These are phyloP conservation scores for Odonthalia washingtoniensis DNA, from an alignment of 31 red algal species.

Conservation along the genomic window DNA sequence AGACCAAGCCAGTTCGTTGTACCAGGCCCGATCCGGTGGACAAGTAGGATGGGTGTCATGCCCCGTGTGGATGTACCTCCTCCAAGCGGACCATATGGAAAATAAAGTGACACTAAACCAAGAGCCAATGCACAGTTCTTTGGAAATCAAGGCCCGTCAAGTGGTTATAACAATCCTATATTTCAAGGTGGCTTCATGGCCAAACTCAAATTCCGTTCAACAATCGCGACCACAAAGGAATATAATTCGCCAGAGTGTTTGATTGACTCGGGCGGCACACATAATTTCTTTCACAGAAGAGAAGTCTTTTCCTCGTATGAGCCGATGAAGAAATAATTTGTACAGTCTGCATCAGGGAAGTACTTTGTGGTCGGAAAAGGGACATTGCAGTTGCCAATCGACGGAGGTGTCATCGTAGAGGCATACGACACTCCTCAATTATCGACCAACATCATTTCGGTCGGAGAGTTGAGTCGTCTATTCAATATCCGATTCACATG, in stretches of 20 bases:
- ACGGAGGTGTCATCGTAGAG: background rate
- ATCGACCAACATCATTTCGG: slow-evolving; percentile 39
- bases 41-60: background rate
- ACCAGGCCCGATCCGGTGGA: background rate
- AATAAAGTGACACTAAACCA: background rate
- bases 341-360: slow-evolving; percentile 13
- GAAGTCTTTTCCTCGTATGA: slow-evolving; percentile 31
- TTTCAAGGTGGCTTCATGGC: background rate
- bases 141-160: background rate
- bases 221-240: background rate
- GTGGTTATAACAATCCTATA: too few relatives aligned
- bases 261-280: slow-evolving; percentile 37
- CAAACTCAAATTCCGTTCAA: background rate
- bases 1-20: background rate
- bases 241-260: background rate
- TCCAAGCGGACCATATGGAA: background rate
- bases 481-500: background rate
- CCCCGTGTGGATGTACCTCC: background rate
- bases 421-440: slow-evolving; percentile 42
- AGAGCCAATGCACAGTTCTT: background rate
- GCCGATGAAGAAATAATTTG: background rate
- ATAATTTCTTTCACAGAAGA: slow-evolving; percentile 32
- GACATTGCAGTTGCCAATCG: slow-evolving; percentile 21
- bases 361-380: slow-evolving; percentile 32
- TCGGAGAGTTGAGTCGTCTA: background rate